Conservation (phyloP, 306 rosid genomes). For the Senna tora region DNA sequence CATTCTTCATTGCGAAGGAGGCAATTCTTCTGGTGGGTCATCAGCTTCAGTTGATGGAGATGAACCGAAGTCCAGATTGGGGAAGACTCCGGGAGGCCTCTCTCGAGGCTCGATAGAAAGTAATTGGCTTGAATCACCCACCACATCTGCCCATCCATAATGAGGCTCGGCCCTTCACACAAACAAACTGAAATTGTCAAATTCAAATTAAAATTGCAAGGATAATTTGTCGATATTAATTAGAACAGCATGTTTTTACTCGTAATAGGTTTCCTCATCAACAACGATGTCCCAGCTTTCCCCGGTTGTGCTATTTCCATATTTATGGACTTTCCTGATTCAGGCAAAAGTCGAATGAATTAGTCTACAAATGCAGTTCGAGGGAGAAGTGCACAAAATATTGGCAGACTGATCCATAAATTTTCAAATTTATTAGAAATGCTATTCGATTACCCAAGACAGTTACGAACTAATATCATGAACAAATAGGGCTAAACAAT, state of each 20-base stretch:
- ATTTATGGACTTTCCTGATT: conserved; percentile 94
- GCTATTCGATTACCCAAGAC: too few species aligned
- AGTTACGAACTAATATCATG: conserved; percentile 16
- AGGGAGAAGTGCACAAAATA: conserved; percentile 14
- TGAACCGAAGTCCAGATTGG: conserved; percentile 68
- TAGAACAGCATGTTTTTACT: conserved; percentile 56
- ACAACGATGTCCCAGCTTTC: conserved; percentile 97
- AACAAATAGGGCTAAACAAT: conserved; percentile 28
- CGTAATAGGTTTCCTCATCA: conserved; percentile 92
- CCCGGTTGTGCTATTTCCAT: conserved; percentile 94
- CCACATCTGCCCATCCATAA: conserved; percentile 97
- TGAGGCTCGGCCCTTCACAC: conserved; percentile 88
- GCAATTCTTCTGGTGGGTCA: conserved; percentile 54
- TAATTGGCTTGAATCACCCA: conserved; percentile 86
- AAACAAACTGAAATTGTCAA: conserved; percentile 14
- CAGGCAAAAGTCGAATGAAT: conserved; percentile 33
- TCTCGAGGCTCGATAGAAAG: conserved; percentile 80
- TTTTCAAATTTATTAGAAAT: too few species aligned
- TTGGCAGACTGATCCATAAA: neutral
- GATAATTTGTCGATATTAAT: neutral
- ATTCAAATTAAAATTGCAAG: conserved; percentile 26
- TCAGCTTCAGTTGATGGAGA: conserved; percentile 46
- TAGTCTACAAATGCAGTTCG: neutral
- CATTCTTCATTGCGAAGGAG: conserved; percentile 54
- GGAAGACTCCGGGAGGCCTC: conserved; percentile 86